These are phyloP conservation scores for Botrytis fabae DNA, from an alignment of 2,329 filamentous ascomycete species.

Conservation along the genomic window DNA sequence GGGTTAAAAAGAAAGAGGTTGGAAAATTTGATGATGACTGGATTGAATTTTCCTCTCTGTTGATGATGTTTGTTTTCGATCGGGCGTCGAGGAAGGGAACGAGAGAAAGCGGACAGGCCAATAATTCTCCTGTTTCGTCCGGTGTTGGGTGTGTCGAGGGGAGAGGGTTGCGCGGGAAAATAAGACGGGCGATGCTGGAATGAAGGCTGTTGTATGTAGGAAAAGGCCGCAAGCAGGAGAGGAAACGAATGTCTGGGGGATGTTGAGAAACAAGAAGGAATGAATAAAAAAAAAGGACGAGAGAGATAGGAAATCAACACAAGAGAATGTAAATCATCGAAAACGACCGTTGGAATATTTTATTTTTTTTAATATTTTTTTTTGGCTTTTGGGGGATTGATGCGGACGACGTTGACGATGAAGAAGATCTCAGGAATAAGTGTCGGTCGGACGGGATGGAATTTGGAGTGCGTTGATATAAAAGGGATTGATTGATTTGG, in stretches of 20 bases:
- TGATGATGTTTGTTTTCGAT: slow-evolving; percentile 6
- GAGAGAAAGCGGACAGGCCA: slow-evolving; percentile 3
- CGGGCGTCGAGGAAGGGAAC: neutral
- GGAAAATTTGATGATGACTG: neutral
- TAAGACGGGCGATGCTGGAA: slow-evolving; percentile 19
- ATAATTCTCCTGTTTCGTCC: slow-evolving; percentile 18
- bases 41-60: neutral
- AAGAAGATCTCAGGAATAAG: slow-evolving; percentile 45
- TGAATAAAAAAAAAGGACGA: slow-evolving; percentile 12
- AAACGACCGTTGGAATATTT: neutral
- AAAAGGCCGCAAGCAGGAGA: slow-evolving; percentile 15
- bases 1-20: neutral
- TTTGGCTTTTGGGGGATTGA: neutral
- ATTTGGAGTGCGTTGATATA: slow-evolving; percentile 52
- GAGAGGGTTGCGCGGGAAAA: neutral
- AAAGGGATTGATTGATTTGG: slow-evolving; percentile 54
- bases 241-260: slow-evolving; percentile 9
- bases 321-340: slow-evolving; percentile 31
- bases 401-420: slow-evolving; percentile 6
- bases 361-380: too few relatives aligned
- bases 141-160: neutral
- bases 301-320: slow-evolving; percentile 18
- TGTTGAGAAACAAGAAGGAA: slow-evolving; percentile 9
- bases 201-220: slow-evolving; percentile 4
- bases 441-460: slow-evolving; percentile 44